Percentiles rank a stretch among this genome's conserved stretches.
These are phyloP conservation scores for Sanghuangporus weigelae DNA, from an alignment of 1,284 basidiomycete species.

Conservation along the genomic window DNA sequence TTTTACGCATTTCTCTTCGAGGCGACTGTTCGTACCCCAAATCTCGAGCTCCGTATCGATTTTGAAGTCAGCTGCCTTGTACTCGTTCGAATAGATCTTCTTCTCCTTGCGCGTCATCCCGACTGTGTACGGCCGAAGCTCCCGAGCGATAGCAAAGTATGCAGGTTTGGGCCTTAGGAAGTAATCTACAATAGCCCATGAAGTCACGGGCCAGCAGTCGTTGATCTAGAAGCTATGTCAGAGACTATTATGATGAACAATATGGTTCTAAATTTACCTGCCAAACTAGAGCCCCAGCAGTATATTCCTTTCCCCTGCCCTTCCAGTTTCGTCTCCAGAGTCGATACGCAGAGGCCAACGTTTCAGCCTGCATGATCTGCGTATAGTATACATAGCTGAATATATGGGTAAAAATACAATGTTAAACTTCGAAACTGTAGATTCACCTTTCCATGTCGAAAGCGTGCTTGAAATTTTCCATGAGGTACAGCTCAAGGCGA, in stretches of 20 bases:
- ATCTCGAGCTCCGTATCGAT: slow-evolving; percentile 67
- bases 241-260: neutral
- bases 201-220: slow-evolving; percentile 79
- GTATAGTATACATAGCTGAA: slow-evolving; percentile 73
- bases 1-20: slow-evolving; percentile 48
- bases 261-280: slow-evolving; percentile 41
- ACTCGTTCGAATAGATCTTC: slow-evolving; percentile 50
- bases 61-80: slow-evolving; percentile 58
- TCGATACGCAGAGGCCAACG: slow-evolving; percentile 67
- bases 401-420: slow-evolving; percentile 4
- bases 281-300: slow-evolving; percentile 77
- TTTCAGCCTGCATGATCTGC: slow-evolving; percentile 81
- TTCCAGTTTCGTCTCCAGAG: slow-evolving; percentile 76
- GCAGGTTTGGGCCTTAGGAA: slow-evolving; percentile 75
- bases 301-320: slow-evolving; percentile 65
- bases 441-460: slow-evolving; percentile 78
- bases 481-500: slow-evolving; percentile 77
- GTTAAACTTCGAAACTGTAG: neutral
- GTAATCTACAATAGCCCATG: slow-evolving; percentile 78
- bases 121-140: slow-evolving; percentile 68
- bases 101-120: slow-evolving; percentile 77
- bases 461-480: slow-evolving; percentile 87
- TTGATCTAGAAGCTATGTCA: slow-evolving; percentile 46
- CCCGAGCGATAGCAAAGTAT: slow-evolving; percentile 65
- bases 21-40: slow-evolving; percentile 80